Percentiles rank a stretch among this genome's conserved stretches.
Evolutionary conservation across 257 asterid species (phyloP).

Genomic region (Gentiana dahurica): DNA sequence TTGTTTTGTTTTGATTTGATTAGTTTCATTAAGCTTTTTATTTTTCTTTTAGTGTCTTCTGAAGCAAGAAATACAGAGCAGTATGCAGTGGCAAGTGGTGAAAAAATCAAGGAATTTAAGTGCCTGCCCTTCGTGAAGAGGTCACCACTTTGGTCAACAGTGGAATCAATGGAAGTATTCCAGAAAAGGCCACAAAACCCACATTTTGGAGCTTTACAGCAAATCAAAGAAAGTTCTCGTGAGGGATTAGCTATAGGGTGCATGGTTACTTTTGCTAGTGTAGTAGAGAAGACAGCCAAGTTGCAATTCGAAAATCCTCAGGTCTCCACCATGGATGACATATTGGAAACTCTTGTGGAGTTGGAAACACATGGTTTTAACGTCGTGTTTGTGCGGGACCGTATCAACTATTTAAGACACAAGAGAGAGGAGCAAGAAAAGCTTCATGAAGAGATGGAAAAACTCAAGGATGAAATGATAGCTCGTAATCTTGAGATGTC

Average conservation of each 20-base stretch:
- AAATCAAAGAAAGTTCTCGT: slow-evolving; percentile 46
- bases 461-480: slow-evolving; percentile 19
- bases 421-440: slow-evolving; percentile 29
- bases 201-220: slow-evolving; percentile 56
- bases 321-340: slow-evolving; percentile 29
- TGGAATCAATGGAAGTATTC: slow-evolving; percentile 69
- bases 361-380: slow-evolving; percentile 66
- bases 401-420: slow-evolving; percentile 21
- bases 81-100: slow-evolving; percentile 17
- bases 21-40: neutral
- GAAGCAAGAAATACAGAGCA: slow-evolving; percentile 18
- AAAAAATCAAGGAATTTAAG: slow-evolving; percentile 17
- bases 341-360: slow-evolving; percentile 41
- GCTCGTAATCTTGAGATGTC: slow-evolving; percentile 16
- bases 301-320: slow-evolving; percentile 33
- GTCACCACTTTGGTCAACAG: slow-evolving; percentile 46
- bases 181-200: slow-evolving; percentile 64
- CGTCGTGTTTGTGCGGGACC: slow-evolving; percentile 27
- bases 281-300: slow-evolving; percentile 41
- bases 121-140: slow-evolving; percentile 56
- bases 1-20: neutral
- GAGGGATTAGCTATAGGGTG: slow-evolving; percentile 74
- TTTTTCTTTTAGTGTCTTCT: slow-evolving; percentile 24
- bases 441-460: slow-evolving; percentile 17
- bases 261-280: slow-evolving; percentile 55